Evolutionary conservation across 305 asterid species (phyloP).

Genomic region (Fraxinus sp.): DNA sequence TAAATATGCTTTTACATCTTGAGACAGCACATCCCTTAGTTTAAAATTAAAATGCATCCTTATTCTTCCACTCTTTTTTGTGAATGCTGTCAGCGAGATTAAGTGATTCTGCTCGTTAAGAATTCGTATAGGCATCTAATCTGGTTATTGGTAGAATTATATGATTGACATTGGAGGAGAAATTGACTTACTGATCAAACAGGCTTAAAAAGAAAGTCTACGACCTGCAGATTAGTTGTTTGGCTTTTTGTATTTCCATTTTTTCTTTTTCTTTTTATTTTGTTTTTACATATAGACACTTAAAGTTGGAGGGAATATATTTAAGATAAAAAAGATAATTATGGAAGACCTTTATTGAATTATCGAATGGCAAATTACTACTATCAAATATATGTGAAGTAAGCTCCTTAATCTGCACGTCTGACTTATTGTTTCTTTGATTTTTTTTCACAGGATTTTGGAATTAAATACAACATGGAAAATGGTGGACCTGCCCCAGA

Average conservation of each 20-base stretch:
- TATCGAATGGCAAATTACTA: not conserved
- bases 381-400: not conserved
- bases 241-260: not conserved
- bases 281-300: not conserved
- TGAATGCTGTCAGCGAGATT: not conserved
- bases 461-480: slow-evolving; percentile 99
- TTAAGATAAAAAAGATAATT: not conserved
- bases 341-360: not conserved
- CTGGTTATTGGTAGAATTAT: not conserved
- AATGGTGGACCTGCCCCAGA: slow-evolving; percentile 99
- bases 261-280: not conserved
- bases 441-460: slow-evolving; percentile 70
- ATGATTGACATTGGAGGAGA: not conserved
- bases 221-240: not conserved
- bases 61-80: not conserved
- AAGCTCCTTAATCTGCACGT: slow-evolving; percentile 17
- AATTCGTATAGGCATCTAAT: not conserved
- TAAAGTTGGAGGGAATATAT: not conserved
- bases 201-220: not conserved
- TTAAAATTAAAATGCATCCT: not conserved
- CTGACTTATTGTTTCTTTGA: slow-evolving; percentile 5
- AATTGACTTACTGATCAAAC: not conserved
- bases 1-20: not conserved
- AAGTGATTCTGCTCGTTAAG: not conserved
- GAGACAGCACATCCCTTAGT: not conserved